phyloP scores from a whole-genome alignment of 257 asterid genomes.

The Nyctanthes arbortristis region DNA sequence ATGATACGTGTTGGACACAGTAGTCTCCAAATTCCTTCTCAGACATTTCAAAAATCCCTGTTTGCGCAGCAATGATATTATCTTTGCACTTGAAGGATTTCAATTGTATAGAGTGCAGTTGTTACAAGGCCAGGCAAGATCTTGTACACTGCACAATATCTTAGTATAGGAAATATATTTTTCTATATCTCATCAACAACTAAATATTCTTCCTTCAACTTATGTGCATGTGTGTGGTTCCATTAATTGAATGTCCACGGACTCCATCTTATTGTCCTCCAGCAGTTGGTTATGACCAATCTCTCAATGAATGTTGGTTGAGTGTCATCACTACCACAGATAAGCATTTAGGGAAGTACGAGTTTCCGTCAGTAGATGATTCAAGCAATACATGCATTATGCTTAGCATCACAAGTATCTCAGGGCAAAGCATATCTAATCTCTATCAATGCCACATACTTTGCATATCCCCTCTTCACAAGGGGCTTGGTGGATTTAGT shows the following conservation, averaged over 20 bases:
- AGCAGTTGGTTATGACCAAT: not conserved
- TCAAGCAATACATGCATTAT: no score
- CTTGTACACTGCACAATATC: not conserved
- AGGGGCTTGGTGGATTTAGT: not conserved
- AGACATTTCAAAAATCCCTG: no score
- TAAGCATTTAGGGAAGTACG: not conserved
- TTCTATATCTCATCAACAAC: not conserved
- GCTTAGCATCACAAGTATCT: not conserved
- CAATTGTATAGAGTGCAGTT: not conserved
- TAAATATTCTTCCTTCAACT: not conserved
- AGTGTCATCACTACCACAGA: not conserved
- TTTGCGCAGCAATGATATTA: no score
- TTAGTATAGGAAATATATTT: not conserved
- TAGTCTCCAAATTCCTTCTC: no score
- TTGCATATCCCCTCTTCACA: not conserved
- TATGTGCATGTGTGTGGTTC: not conserved
- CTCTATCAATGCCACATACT: not conserved
- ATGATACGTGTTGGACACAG: no score
- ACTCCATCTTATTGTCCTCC: not conserved
- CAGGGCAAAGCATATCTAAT: no score
- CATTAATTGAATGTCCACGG: not conserved
- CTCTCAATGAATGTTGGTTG: not conserved
- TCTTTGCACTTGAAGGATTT: not conserved
- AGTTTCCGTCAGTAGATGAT: not conserved
- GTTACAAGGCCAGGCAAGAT: not conserved